Evolutionary conservation across 148 eudicot genomes (phyloP), one percentile per base, ranked within the genome.

Genomic region (Limonium bicolor): DNA sequence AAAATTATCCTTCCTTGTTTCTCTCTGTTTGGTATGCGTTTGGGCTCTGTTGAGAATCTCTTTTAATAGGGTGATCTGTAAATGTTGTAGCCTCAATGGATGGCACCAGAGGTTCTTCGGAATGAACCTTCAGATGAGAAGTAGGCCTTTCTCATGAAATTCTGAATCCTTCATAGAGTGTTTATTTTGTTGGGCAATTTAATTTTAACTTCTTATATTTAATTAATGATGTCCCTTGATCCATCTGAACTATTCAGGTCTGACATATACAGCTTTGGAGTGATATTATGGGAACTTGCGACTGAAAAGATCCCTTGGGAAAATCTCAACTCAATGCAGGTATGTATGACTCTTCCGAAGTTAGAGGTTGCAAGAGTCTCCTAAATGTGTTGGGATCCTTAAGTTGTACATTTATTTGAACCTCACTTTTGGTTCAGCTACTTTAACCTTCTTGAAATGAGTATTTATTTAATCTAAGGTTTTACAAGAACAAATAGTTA

Each of bases 251-350:
- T 56, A 33, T 61, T 27, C 51, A 90, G 99, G 76, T 79, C 93
- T 55, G 99, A 90, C 58, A 17, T 90, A 58, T 90, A 80, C 67
- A 90, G 99, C 64, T 90, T 54, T 41, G 99, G 99, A 13, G 92
- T 84, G 43, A 56, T 84, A 68, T 58, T 90, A 17, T 90, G 95
- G 99, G 99, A 90, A 58, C 85, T 90, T 56, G 81, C 67, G 41
- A 84, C 95, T 2, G 75, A 80, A 29, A 77, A 80, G 73, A 75
- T 80, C 37, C 97, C 97, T 14, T 90, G 97, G 97, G 95, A 80
- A 32, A 61, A 67, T 69, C 97, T 85, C 45, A 90, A 90, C 65
- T 70, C 94, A 18, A 78, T 90, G 93, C 93, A 86, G 96, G 96
- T 81, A 24, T n/a, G 19, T 22, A n/a, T n/a, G n/a, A n/a, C n/a